Percentiles rank a stretch among this genome's conserved stretches.
Evolutionary conservation across 192 early-diverging fungal genomes (phyloP).

Genomic region (Backusella liffmaniae): DNA sequence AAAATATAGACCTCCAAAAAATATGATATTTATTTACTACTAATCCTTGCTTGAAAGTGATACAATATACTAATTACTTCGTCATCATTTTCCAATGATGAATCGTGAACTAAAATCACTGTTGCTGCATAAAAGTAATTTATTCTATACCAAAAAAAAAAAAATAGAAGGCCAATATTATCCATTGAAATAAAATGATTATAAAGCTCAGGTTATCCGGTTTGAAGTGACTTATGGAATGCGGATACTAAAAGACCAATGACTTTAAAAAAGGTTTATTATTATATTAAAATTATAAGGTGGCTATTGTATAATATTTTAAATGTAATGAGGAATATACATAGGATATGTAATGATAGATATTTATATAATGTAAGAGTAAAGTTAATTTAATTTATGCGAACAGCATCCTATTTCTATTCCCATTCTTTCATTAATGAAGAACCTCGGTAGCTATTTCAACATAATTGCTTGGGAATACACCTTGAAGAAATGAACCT

Average conservation of each 20-base stretch:
- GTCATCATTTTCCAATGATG: too few species aligned
- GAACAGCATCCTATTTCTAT: too few species aligned
- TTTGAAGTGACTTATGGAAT: too few species aligned
- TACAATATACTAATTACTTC: neutral
- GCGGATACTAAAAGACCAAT: neutral
- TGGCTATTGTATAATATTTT: neutral
- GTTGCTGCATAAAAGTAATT: too few species aligned
- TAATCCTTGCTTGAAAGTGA: neutral
- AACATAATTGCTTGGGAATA: slow-evolving; percentile 81
- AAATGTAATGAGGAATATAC: neutral
- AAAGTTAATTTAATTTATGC: neutral
- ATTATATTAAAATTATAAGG: neutral
- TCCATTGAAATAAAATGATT: too few species aligned
- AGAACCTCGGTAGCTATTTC: slow-evolving; percentile 17
- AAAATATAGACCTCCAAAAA: too few species aligned
- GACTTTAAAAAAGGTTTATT: neutral
- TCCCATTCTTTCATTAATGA: neutral
- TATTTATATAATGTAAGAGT: neutral
- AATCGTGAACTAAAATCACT: too few species aligned
- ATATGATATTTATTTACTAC: neutral
- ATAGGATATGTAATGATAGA: neutral
- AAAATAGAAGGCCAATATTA: too few species aligned
- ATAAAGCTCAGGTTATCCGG: too few species aligned
- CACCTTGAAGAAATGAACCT: slow-evolving; percentile 54
- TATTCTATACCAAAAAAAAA: too few species aligned